These are phyloP conservation scores for Monilinia vaccinii-corymbosi DNA, from an alignment of 2,329 filamentous ascomycete species.

Conservation along the genomic window DNA sequence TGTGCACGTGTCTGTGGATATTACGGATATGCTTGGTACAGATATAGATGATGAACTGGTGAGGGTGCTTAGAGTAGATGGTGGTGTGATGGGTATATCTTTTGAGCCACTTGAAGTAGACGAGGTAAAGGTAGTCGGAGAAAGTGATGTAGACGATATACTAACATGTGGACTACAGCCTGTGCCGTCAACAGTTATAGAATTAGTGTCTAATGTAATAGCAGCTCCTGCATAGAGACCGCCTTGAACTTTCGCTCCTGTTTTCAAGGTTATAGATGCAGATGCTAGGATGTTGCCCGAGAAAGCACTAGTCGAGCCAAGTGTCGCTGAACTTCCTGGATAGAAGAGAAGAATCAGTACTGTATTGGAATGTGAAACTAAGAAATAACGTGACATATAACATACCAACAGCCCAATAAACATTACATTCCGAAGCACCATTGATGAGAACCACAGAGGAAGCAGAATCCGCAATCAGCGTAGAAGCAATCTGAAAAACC, in stretches of 20 bases:
- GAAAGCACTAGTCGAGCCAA: conserved; percentile 7
- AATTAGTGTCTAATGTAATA: conserved; percentile 7
- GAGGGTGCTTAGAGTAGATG: background rate
- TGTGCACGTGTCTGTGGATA: background rate
- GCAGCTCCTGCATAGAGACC: conserved; percentile 6
- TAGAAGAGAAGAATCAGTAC: background rate
- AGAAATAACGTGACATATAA: background rate
- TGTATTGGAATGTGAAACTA: background rate
- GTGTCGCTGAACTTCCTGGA: conserved; percentile 9
- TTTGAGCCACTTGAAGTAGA: background rate
- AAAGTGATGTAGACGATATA: background rate
- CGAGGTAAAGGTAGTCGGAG: background rate
- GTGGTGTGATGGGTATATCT: background rate
- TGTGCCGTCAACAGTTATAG: background rate
- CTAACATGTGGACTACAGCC: background rate
- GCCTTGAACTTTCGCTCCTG: background rate
- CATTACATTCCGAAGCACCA: conserved; percentile 11
- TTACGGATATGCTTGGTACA: background rate
- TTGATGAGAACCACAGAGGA: conserved; percentile 2
- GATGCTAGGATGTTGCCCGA: conserved; percentile 10
- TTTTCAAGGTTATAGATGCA: conserved; percentile 4
- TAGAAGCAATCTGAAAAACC: conserved; percentile 13
- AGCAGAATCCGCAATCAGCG: conserved; percentile 3
- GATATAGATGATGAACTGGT: background rate
- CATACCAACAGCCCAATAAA: conserved; percentile 14